Evolutionary conservation across 1,284 basidiomycete species (phyloP).

Genomic region (Malassezia dermatis): DNA sequence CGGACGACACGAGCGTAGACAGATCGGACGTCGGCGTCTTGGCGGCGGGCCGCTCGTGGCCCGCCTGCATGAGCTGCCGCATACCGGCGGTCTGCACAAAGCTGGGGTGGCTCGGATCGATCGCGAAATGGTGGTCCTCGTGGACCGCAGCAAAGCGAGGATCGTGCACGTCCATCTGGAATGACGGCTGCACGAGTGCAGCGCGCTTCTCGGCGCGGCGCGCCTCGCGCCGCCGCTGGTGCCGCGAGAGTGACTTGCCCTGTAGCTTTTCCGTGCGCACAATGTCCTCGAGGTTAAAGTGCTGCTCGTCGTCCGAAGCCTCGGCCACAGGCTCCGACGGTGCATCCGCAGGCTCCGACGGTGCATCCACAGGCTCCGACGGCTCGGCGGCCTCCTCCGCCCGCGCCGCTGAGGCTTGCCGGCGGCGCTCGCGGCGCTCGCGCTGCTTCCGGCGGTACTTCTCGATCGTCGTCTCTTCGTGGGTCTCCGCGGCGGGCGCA

Average conservation of each 20-base stretch:
- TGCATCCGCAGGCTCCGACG: constrained; percentile 36
- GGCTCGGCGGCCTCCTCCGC: constrained; percentile 2
- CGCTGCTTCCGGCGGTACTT: constrained; percentile 45
- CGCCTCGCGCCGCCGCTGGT: constrained; percentile 22
- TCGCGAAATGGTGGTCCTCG: constrained; percentile 82
- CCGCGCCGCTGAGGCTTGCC: neutral
- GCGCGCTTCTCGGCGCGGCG: constrained; percentile 47
- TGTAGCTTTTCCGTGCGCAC: constrained; percentile 61
- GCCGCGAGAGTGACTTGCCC: constrained; percentile 26
- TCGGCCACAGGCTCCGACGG: constrained; percentile 7
- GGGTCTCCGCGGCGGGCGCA: constrained; percentile 18
- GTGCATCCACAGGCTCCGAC: constrained; percentile 52
- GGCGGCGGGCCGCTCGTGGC: neutral
- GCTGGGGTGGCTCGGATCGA: constrained; percentile 81
- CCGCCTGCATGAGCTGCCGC: constrained; percentile 28
- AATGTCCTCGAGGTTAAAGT: constrained; percentile 86
- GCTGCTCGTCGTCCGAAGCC: constrained; percentile 49
- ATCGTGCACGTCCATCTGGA: constrained; percentile 75
- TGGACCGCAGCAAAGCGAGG: constrained; percentile 76
- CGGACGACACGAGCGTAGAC: constrained; percentile 6
- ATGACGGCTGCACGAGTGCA: constrained; percentile 50
- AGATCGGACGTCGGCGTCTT: constrained; percentile 1
- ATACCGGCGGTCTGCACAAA: constrained; percentile 45
- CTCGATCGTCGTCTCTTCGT: constrained; percentile 44
- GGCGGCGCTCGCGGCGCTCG: constrained; percentile 37